A percentile compares a stretch with the other conserved stretches of the same genome.
Evolutionary conservation across 257 asterid genomes (phyloP).

Genomic region (Orobanche coerulescens): DNA sequence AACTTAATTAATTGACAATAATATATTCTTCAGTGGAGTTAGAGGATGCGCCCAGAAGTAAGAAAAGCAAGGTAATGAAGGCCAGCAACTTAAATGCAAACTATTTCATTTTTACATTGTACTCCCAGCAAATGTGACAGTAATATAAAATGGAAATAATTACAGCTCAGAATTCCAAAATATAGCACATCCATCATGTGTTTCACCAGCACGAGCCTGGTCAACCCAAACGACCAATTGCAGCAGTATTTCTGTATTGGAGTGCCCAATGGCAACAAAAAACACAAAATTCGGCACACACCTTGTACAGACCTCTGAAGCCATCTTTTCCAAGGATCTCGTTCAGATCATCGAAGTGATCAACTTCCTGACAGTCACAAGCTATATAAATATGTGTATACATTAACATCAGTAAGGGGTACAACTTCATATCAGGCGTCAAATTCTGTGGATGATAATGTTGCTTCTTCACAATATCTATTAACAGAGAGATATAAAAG

Average conservation of each 20-base stretch:
- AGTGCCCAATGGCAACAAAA: conserved; percentile 16
- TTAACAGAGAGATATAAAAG: neutral
- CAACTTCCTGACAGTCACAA: conserved; percentile 66
- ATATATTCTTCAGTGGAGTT: conserved; percentile 1
- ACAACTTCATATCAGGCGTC: conserved; percentile 14
- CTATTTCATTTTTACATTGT: neutral
- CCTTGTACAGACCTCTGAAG: conserved; percentile 71
- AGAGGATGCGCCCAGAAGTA: conserved; percentile 1
- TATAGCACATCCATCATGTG: conserved; percentile 78
- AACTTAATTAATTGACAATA: conserved; percentile 12
- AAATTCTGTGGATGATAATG: neutral
- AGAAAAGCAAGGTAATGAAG: neutral
- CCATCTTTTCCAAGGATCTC: conserved; percentile 57
- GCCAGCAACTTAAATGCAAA: conserved; percentile 3
- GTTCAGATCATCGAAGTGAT: conserved; percentile 56
- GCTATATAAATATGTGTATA: conserved; percentile 16
- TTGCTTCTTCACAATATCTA: neutral
- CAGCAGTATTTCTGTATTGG: conserved; percentile 16
- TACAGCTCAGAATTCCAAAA: conserved; percentile 72
- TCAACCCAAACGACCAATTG: conserved; percentile 21
- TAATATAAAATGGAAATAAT: conserved; percentile 24
- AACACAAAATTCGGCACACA: conserved; percentile 20
- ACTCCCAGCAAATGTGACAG: neutral
- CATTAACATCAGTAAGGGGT: conserved; percentile 10
- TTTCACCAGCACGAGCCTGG: conserved; percentile 75